These are phyloP conservation scores for Iberis pinnata DNA, from an alignment of 345 rosid genomes.

Conservation along the genomic window DNA sequence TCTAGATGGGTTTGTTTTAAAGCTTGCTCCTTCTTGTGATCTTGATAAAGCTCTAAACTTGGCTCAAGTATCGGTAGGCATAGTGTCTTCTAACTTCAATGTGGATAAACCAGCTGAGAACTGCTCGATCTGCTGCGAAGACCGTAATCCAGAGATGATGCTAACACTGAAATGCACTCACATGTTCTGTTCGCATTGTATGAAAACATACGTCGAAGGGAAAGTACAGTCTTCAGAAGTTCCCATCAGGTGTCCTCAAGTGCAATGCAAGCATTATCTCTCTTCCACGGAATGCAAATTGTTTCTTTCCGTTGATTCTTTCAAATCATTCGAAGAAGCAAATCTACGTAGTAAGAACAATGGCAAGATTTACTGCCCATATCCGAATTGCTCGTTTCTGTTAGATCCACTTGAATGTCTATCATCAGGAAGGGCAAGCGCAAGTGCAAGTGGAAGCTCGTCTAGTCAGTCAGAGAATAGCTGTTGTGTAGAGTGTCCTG, in stretches of 20 bases:
- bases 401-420: conserved; percentile 67
- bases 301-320: conserved; percentile 64
- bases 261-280: conserved; percentile 69
- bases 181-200: conserved; percentile 90
- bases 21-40: conserved; percentile 45
- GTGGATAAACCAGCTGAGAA: conserved; percentile 43
- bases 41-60: conserved; percentile 57
- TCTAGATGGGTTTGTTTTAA: conserved; percentile 62
- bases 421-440: conserved; percentile 44
- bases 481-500: conserved; percentile 71
- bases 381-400: conserved; percentile 70
- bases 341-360: conserved; percentile 39
- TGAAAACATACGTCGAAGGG: conserved; percentile 81
- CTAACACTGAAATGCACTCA: conserved; percentile 71
- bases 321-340: conserved; percentile 61
- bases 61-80: conserved; percentile 78
- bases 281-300: conserved; percentile 53
- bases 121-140: conserved; percentile 89
- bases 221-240: conserved; percentile 71
- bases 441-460: conserved; percentile 54
- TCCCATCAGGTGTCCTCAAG: conserved; percentile 85
- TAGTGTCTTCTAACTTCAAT: conserved; percentile 43
- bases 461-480: conserved; percentile 64
- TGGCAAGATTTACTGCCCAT: conserved; percentile 75
- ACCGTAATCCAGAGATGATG: conserved; percentile 71